Evolutionary conservation across 352 stramenopile genomes (phyloP), one percentile per base, ranked within the genome.

Genomic region (Globisporangium yorkense): DNA sequence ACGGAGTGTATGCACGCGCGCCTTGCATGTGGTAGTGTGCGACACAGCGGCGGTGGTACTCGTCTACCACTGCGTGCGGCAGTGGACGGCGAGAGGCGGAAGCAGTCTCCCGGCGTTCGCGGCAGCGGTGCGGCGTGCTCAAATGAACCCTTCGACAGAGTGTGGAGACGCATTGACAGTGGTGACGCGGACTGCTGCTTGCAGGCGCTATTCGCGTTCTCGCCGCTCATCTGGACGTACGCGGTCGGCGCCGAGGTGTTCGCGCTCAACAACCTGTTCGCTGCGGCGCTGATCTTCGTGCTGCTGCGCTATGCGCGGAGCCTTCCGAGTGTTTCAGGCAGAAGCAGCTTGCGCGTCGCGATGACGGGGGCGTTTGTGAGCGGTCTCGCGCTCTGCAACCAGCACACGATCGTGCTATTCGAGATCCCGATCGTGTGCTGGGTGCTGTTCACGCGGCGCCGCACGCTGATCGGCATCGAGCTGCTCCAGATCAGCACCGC

Each of bases 391-490:
- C 79, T 98, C 53, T 96, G 80, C 60, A 99, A 98, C 67, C 96
- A 99, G 69, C 96, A 99, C 75, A 98, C 95, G 21, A 94, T 95
- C 29, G 76, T 99, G 39, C 63, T 99, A 12, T 96, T 97, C 47
- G 86, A 96, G 47, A 46, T 95, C 5, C 94, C 95, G 18, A 81
- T 98, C 60, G 68, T 96, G 37, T 21, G 61, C 33, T 96, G 77
- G 65, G 81, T 96, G 43, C 57, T 97, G 24, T 87, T 62, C 61
- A 80, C 70, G 1, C 67, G 72, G 48, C 58, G 70, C 51, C 15
- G 21, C 9, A 68, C 62, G 12, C 45, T 85, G 0, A 66, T 67
- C 46, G 57, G 65, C 16, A 63, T 54, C 37, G 69, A 83, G 54
- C 51, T 97, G 13, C 31, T 61, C 3, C 37, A 68, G 16, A 59